Evolutionary conservation across 179 eudicot species (phyloP).

Genomic region (Spergularia azorica): DNA sequence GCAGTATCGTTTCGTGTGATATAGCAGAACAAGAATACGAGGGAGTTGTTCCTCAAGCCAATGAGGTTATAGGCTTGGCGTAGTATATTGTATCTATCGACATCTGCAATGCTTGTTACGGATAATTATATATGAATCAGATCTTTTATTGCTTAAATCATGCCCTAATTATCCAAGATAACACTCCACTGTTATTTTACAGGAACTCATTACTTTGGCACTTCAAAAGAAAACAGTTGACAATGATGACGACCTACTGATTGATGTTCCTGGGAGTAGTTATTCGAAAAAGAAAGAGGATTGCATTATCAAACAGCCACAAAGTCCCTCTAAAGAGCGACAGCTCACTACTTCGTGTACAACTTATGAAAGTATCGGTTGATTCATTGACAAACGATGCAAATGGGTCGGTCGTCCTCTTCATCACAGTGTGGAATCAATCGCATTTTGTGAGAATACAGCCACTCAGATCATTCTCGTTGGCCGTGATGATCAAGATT

Average conservation of each 20-base stretch:
- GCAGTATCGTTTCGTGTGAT: background rate
- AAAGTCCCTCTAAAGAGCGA: conserved; percentile 11
- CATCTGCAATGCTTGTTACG: background rate
- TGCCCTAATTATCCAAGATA: background rate
- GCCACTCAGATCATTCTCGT: too few species aligned
- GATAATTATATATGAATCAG: background rate
- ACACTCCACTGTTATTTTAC: background rate
- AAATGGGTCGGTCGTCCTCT: background rate
- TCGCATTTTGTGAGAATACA: background rate
- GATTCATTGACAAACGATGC: background rate
- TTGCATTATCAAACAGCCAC: conserved; percentile 20
- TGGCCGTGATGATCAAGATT: too few species aligned
- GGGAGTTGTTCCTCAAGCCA: background rate
- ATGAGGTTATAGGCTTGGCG: background rate
- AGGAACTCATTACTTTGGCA: conserved; percentile 38
- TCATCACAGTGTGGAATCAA: background rate
- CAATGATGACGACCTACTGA: conserved; percentile 57
- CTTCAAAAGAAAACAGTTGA: conserved; percentile 20
- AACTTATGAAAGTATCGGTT: background rate
- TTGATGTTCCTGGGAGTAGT: conserved; percentile 74
- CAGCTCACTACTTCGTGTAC: background rate
- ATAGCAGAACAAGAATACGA: background rate
- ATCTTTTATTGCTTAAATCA: background rate
- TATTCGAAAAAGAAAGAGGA: conserved; percentile 42
- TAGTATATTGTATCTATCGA: background rate